A percentile compares a stretch with the other conserved stretches of the same genome.
Evolutionary conservation across 768 basidiomycete species (phyloP).

Genomic region (Cystobasidium onofrii): DNA sequence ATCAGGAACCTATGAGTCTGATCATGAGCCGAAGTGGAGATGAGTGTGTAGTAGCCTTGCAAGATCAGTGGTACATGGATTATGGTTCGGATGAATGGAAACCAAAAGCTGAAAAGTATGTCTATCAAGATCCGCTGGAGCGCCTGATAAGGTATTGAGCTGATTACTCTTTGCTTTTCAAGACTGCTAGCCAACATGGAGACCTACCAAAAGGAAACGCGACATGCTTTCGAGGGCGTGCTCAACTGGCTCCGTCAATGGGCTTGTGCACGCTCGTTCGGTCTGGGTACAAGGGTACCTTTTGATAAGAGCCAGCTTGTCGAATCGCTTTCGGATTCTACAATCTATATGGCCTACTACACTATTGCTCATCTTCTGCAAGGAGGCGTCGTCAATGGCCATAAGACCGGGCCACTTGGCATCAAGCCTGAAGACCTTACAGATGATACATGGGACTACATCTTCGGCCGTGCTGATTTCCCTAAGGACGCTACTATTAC

Average conservation of each 20-base stretch:
- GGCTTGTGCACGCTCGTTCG: conserved; percentile 98
- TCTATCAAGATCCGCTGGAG: conserved; percentile 29
- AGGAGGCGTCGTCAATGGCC: conserved; percentile 64
- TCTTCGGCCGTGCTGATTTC: conserved; percentile 63
- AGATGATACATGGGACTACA: conserved; percentile 94
- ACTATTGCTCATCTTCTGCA: conserved; percentile 86
- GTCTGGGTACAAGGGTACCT: conserved; percentile 85
- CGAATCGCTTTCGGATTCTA: conserved; percentile 92
- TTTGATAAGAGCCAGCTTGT: conserved; percentile 97
- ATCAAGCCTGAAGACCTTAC: conserved; percentile 88
- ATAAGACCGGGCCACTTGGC: conserved; percentile 67
- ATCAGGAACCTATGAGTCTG: conserved; percentile 88
- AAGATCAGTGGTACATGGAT: conserved; percentile 99
- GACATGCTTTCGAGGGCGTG: conserved; percentile 81
- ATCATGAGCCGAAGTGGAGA: conserved; percentile 86
- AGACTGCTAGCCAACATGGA: conserved; percentile 77
- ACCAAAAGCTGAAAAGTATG: conserved; percentile 69
- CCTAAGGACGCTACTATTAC: conserved; percentile 55
- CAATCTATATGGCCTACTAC: conserved; percentile 98
- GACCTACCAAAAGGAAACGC: conserved; percentile 81
- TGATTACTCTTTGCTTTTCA: conserved; percentile 43
- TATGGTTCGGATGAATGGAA: conserved; percentile 91
- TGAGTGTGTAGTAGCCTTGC: conserved; percentile 93
- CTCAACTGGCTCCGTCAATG: conserved; percentile 94
- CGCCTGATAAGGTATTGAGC: background rate